These are phyloP conservation scores for Aspergillus pseudoglaucus DNA, from an alignment of 2,329 filamentous ascomycete species.

Conservation along the genomic window DNA sequence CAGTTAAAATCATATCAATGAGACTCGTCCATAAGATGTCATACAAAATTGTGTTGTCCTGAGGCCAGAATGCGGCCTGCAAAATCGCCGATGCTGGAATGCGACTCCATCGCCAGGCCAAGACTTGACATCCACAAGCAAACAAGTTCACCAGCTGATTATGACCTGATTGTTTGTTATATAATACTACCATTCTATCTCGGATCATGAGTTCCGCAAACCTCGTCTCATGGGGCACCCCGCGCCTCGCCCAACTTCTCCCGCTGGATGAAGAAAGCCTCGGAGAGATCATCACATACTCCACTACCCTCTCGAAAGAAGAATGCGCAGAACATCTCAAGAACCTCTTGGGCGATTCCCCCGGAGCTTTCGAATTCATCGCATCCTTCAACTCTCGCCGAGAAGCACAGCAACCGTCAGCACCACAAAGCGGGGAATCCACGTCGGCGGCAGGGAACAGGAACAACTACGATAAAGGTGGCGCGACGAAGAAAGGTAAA, in stretches of 20 bases:
- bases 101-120: not conserved
- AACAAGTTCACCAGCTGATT: not conserved
- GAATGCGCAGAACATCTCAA: constrained; percentile 79
- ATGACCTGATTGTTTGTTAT: constrained; percentile 1
- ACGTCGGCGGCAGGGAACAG: constrained; percentile 23
- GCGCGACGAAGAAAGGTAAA: constrained; percentile 30
- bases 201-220: constrained; percentile 22
- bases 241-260: constrained; percentile 71
- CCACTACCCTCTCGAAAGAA: constrained; percentile 65
- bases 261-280: constrained; percentile 80
- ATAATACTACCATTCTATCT: constrained; percentile 9
- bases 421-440: not conserved
- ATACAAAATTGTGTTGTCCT: constrained; percentile 15
- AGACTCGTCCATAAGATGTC: constrained; percentile 1
- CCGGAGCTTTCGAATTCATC: constrained; percentile 66
- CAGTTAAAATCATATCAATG: not conserved
- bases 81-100: not conserved
- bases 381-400: constrained; percentile 66
- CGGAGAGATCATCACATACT: constrained; percentile 77
- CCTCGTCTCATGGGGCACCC: constrained; percentile 51
- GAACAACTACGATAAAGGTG: constrained; percentile 3
- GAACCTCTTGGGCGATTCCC: constrained; percentile 80
- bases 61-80: constrained; percentile 7
- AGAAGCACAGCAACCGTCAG: constrained; percentile 24
- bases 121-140: not conserved